Evolutionary conservation across 1,284 basidiomycete genomes (phyloP).

Genomic region (Sporisorium reilianum): DNA sequence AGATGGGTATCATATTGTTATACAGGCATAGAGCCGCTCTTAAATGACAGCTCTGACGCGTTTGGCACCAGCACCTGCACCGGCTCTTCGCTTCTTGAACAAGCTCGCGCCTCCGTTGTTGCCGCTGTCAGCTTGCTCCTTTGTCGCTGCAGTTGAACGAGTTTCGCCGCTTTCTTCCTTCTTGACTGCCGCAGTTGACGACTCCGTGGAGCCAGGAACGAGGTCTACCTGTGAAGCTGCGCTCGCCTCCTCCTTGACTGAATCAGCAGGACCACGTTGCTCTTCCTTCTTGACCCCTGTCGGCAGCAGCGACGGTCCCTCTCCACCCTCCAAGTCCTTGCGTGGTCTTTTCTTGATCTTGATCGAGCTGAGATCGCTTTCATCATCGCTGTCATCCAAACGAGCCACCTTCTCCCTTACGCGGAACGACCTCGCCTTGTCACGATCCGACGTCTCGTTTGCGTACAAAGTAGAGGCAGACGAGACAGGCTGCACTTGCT

Average conservation of each 20-base stretch:
- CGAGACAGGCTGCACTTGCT: conserved; percentile 71
- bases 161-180: not conserved
- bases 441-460: conserved; percentile 32
- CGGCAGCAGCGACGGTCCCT: not conserved
- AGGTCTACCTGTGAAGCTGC: not conserved
- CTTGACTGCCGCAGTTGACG: not conserved
- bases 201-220: not conserved
- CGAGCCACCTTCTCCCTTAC: conserved; percentile 44
- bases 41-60: conserved; percentile 52
- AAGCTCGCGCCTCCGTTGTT: conserved; percentile 25
- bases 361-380: conserved; percentile 34
- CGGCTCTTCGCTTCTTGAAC: conserved; percentile 60
- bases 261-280: not conserved
- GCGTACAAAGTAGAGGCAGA: conserved; percentile 7
- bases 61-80: conserved; percentile 60
- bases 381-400: conserved; percentile 41
- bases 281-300: conserved; percentile 22
- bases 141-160: not conserved
- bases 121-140: conserved; percentile 6
- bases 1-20: not conserved
- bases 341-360: conserved; percentile 54
- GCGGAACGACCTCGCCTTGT: conserved; percentile 53
- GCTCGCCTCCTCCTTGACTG: conserved; percentile 12
- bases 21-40: conserved; percentile 6
- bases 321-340: not conserved